Percentiles rank a stretch among this genome's conserved stretches.
phyloP scores from a whole-genome alignment of 2,329 filamentous ascomycete genomes.

The Trichothecium roseum region DNA sequence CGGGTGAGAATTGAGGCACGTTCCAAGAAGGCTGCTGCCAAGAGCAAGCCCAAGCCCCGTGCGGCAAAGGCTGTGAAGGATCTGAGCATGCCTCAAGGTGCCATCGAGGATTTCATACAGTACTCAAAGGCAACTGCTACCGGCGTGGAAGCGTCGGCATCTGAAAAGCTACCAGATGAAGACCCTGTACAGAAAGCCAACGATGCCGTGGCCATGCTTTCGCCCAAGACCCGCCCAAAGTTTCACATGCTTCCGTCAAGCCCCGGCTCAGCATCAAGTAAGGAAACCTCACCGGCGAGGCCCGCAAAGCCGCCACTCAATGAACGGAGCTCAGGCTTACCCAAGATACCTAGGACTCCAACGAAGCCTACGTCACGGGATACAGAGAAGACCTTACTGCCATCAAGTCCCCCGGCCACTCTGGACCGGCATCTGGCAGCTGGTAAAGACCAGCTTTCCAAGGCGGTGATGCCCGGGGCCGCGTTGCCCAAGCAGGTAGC shows the following conservation, averaged over 20 bases:
- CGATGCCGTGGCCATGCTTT: not conserved
- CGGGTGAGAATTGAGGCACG: constrained; percentile 11
- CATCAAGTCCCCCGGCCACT: no score
- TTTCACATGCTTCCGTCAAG: constrained; percentile 10
- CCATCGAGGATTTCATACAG: constrained; percentile 30
- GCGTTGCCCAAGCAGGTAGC: no score
- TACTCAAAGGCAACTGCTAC: constrained; percentile 23
- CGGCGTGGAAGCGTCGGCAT: not conserved
- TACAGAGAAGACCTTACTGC: no score
- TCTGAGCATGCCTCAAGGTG: constrained; percentile 13
- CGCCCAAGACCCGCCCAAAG: constrained; percentile 1
- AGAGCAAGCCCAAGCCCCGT: constrained; percentile 10
- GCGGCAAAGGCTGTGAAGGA: constrained; percentile 9
- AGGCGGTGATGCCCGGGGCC: no score
- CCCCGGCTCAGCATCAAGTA: constrained; percentile 20
- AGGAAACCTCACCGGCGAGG: constrained; percentile 19
- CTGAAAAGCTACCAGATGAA: constrained; percentile 4
- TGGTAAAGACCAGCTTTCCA: no score
- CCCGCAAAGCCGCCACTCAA: constrained; percentile 1
- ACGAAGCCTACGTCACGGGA: constrained; percentile 1
- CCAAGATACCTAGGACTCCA: constrained; percentile 4
- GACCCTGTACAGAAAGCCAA: constrained; percentile 5
- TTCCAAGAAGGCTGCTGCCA: constrained; percentile 10
- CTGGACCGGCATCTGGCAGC: no score
- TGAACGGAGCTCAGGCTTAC: constrained; percentile 5